Percentiles rank a stretch among this genome's conserved stretches.
These are phyloP conservation scores for Ensete ventricosum DNA, from an alignment of 176 grass and related monocot species.

Conservation along the genomic window DNA sequence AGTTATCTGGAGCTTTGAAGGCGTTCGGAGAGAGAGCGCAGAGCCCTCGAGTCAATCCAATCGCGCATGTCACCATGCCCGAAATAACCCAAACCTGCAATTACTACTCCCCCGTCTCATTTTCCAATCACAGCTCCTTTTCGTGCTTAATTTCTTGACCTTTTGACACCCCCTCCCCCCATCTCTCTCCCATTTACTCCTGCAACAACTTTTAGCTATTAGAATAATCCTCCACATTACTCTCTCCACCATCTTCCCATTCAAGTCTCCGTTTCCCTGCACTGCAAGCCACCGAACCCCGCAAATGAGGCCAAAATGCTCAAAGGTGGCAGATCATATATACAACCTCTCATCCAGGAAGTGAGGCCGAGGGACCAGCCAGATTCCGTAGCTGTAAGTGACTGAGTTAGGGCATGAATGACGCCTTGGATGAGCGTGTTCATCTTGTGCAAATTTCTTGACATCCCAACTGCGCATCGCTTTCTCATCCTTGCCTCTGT, in stretches of 20 bases:
- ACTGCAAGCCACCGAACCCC: background rate
- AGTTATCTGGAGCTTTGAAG: background rate
- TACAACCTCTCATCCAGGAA: too few species aligned
- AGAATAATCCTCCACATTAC: conserved; percentile 5
- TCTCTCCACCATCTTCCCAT: background rate
- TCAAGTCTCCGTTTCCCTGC: background rate
- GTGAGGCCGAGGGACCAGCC: too few species aligned
- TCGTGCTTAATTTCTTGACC: background rate
- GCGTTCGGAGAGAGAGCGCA: background rate
- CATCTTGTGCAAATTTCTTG: too few species aligned
- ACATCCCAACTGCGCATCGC: too few species aligned
- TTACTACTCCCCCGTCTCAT: background rate
- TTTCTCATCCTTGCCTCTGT: background rate
- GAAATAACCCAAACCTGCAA: conserved; percentile 12
- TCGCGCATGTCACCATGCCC: conserved; percentile 3
- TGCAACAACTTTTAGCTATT: conserved; percentile 20
- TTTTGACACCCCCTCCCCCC: background rate
- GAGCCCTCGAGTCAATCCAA: conserved; percentile 23
- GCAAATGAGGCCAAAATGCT: too few species aligned
- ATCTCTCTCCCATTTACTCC: conserved; percentile 15
- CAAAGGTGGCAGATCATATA: too few species aligned
- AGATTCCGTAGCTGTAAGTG: too few species aligned
- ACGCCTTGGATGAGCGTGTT: too few species aligned
- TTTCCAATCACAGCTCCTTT: conserved; percentile 23
- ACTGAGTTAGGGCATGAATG: too few species aligned